These are phyloP conservation scores for Periconia sp. DNA, from an alignment of 2,329 filamentous ascomycete species.

Conservation along the genomic window DNA sequence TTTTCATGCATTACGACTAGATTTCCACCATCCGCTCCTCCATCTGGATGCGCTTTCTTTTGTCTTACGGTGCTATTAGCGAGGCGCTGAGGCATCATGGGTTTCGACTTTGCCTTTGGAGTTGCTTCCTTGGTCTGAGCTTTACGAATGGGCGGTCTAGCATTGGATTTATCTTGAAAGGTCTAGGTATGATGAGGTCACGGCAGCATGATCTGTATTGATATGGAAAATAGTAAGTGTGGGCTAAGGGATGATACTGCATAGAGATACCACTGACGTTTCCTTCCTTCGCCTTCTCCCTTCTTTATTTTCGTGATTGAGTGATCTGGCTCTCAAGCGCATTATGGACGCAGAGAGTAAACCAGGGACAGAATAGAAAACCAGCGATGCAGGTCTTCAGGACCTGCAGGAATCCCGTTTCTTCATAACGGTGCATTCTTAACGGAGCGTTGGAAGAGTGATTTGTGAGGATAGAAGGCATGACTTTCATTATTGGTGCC, in stretches of 20 bases:
- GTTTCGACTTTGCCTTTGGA: neutral
- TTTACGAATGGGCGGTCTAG: neutral
- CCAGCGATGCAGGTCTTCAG: conserved; percentile 54
- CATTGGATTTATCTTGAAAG: too few relatives aligned
- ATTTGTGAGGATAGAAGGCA: conserved; percentile 14
- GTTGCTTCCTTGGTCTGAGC: neutral
- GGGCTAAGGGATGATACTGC: neutral
- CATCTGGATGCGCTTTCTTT: neutral
- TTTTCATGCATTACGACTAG: conserved; percentile 54
- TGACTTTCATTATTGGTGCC: too few relatives aligned
- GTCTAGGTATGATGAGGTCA: neutral
- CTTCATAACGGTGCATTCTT: conserved; percentile 43
- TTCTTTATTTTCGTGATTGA: too few relatives aligned
- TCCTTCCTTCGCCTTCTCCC: neutral
- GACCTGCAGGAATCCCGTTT: conserved; percentile 50
- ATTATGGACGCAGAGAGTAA: too few relatives aligned
- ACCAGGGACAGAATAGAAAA: too few relatives aligned
- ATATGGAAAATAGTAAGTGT: neutral
- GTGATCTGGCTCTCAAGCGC: too few relatives aligned
- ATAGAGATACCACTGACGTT: neutral
- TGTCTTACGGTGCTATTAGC: conserved; percentile 8
- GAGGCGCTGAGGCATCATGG: conserved; percentile 15
- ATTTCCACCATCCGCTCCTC: neutral
- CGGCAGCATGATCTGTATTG: neutral
- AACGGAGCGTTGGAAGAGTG: conserved; percentile 56